Evolutionary conservation across 176 grass and related monocot genomes (phyloP).

Genomic region (Miscanthus lutarioriparius): DNA sequence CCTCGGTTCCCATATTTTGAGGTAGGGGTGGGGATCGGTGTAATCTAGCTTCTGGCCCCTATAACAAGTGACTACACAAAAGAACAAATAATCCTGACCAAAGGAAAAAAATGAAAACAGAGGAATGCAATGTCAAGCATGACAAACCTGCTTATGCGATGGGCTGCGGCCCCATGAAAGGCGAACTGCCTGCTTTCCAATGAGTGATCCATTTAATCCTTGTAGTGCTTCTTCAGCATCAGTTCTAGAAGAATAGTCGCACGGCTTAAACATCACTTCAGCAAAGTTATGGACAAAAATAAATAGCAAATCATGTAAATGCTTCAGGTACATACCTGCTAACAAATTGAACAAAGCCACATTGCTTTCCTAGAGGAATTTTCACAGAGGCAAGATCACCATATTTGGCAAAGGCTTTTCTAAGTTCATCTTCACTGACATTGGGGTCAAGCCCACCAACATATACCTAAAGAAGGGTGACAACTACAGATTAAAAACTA

Average conservation of each 20-base stretch:
- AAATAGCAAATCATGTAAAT: conserved; percentile 12
- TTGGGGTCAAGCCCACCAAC: conserved; percentile 89
- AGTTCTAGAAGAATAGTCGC: conserved; percentile 43
- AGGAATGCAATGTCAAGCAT: not conserved
- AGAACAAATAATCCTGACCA: not conserved
- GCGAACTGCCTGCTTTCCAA: conserved; percentile 87
- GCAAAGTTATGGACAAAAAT: conserved; percentile 5
- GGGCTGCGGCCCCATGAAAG: conserved; percentile 96
- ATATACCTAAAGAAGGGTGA: conserved; percentile 67
- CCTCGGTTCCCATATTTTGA: not conserved
- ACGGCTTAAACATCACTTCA: not conserved
- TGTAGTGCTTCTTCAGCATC: conserved; percentile 93
- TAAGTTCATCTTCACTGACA: conserved; percentile 83
- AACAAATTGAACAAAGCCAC: conserved; percentile 93
- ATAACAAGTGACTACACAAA: not conserved
- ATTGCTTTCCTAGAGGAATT: conserved; percentile 94
- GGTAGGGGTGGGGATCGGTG: not conserved
- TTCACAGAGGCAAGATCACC: conserved; percentile 91
- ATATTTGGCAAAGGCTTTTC: conserved; percentile 81
- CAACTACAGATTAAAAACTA: conserved; percentile 35
- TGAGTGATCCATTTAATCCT: conserved; percentile 73
- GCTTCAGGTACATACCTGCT: conserved; percentile 50
- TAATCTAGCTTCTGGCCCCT: not conserved
- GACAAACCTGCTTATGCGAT: conserved; percentile 74
- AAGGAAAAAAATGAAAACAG: not conserved